Base-by-base conservation (phyloP, 352 stramenopile species). In the Globisporangium okanoganense region DNA sequence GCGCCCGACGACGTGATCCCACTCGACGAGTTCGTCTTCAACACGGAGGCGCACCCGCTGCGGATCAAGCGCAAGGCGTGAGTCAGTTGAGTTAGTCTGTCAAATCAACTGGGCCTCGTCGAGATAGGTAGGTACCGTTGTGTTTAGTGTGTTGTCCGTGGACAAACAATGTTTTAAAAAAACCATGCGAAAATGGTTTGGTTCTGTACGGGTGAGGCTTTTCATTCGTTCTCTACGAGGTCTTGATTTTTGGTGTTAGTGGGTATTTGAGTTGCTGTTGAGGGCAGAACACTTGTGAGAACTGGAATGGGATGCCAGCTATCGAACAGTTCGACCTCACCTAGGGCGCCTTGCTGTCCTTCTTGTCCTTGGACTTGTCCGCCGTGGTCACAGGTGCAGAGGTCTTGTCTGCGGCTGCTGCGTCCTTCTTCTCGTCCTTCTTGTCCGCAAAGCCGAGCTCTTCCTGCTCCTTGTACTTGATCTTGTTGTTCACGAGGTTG, bases 401-500 rank as follows among this genome's bases (percentile, higher is more conserved):
- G 9, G 47, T 53, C 25, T 24, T 51, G 43, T 38, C 27, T 12
- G 60, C 61, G 24, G 64, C 58, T 40, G 59, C 65, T 22, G 64
- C 65, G 5, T 88, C 74, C 64, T 83, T 84, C 57, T 85, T 78
- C 40, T 83, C 70, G 13, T 88, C 79, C 60, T 90, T 87, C 66
- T 89, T 92, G 36, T 90, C 81, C 56, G 67, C 68, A 53, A 82
- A 86, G 35, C 72, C 70, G 61, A 90, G 70, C 51, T 95, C 86
- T 63, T 94, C 87, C 44, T 81, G 76, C 72, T 96, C 85, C 64
- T 87, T 87, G 86, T 99, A 99, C 72, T 97, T 95, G 78, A 99
- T 98, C 84, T 99, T 99, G 88, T 99, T 99, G 77, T 98, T 97
- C 66, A 99, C 95, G 48, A 99, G 87, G 77, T 99, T 97, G 87